Evolutionary conservation across 805 yeast species (phyloP), one percentile per base, ranked within the genome.

Genomic region (Suhomyces sp.): DNA sequence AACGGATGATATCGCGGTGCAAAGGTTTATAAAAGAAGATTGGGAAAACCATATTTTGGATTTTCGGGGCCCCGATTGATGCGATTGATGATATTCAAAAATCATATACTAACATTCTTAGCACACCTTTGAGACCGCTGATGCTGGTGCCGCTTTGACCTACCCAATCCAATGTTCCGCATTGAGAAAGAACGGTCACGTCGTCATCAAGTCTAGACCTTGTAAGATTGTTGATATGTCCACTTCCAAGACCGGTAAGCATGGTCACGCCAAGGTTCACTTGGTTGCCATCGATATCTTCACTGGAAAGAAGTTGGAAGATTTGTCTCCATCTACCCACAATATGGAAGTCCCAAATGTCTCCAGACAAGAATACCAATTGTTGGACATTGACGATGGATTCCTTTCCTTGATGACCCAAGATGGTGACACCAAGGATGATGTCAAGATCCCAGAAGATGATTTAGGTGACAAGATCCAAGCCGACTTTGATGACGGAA

Each of bases 231-330:
- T 93, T 62, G 98, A 93, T 72, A 93, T 93, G 98, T 93, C 98
- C 48, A 93, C 98, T 66, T 93, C 98, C 65, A 93, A 93, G 85
- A 93, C 98, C 60, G 98, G 98, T 77, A 93, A 93, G 97, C 98
- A 93, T 85, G 98, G 98, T 79, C 98, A 93, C 93, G 98, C 98
- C 71, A 93, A 93, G 83, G 98, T 93, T 73, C 98, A 93, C 76
- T 81, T 93, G 76, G 98, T 93, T 55, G 98, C 98, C 68, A 82
- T 86, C 60, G 98, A 93, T 72, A 91, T 93, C 72, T 93, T 93
- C 91, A 93, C 98, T 62, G 85, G 87, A 73, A 93, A 93, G 90
- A 93, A 93, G 81, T 83, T 90, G 73, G 98, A 93, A 83, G 98
- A 93, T 77, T 85, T 93, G 71, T 93, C 98, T 56, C 98, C 98